A percentile compares a stretch with the other conserved stretches of the same genome.
Evolutionary conservation across 2,329 filamentous ascomycete species (phyloP).

Genomic region (Monilinia fructicola): DNA sequence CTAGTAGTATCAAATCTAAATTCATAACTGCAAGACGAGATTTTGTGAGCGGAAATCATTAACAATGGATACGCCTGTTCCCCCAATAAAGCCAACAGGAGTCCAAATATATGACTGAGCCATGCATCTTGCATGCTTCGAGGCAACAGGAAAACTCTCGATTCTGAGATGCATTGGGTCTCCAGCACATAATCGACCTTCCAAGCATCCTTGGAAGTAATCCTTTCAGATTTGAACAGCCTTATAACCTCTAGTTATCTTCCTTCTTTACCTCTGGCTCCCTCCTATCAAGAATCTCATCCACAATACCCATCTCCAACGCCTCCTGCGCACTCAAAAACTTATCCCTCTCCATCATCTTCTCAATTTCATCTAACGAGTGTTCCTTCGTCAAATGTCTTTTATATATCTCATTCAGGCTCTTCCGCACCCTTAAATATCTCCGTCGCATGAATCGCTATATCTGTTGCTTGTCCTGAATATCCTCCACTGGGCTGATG

Average conservation of each 20-base stretch:
- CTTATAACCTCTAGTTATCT: neutral
- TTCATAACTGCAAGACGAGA: neutral
- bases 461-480: conserved; percentile 69
- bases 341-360: conserved; percentile 95
- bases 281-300: conserved; percentile 77
- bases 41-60: neutral
- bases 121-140: neutral
- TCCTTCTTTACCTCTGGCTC: conserved; percentile 33
- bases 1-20: neutral
- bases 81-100: neutral
- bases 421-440: conserved; percentile 84
- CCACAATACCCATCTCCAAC: conserved; percentile 84
- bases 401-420: conserved; percentile 88
- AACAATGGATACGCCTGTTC: neutral
- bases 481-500: conserved; percentile 86
- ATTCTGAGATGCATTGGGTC: rapidly evolving
- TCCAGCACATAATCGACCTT: neutral
- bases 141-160: neutral
- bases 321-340: conserved; percentile 90
- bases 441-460: conserved; percentile 95
- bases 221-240: neutral
- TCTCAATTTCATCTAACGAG: conserved; percentile 79
- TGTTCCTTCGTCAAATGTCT: conserved; percentile 82
- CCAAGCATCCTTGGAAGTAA: neutral
- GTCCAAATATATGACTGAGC: neutral